A percentile compares a stretch with the other conserved stretches of the same genome.
phyloP scores from a whole-genome alignment of 345 rosid species.

The Corymbia maculata region DNA sequence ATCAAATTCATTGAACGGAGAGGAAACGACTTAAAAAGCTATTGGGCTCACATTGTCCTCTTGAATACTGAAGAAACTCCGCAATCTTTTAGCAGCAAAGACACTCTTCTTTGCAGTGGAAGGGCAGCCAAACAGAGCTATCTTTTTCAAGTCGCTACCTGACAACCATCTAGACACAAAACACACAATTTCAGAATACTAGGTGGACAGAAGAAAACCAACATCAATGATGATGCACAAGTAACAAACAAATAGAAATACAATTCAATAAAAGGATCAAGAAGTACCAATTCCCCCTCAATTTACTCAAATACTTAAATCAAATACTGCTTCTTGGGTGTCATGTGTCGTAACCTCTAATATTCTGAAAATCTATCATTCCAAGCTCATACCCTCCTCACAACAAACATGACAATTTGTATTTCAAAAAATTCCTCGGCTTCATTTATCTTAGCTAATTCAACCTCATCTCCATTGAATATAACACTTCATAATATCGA shows the following conservation, averaged over 20 bases:
- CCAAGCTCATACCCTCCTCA: background rate
- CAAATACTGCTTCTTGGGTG: background rate
- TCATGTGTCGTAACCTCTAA: background rate
- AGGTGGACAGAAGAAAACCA: background rate
- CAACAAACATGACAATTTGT: background rate
- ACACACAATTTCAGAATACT: background rate
- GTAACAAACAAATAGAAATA: background rate
- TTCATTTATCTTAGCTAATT: background rate
- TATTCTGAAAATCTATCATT: background rate
- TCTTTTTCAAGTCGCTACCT: slow-evolving; percentile 53
- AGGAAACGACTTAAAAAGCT: background rate
- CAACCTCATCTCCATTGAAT: background rate
- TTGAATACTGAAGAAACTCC: slow-evolving; percentile 45
- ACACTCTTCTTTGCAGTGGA: slow-evolving; percentile 29
- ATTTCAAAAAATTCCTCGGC: background rate
- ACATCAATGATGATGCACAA: background rate
- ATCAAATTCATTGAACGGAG: background rate
- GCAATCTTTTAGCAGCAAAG: slow-evolving; percentile 67
- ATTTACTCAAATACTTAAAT: background rate
- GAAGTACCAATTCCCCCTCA: background rate
- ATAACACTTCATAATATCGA: background rate
- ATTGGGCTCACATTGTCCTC: slow-evolving; percentile 55
- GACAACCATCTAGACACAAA: slow-evolving; percentile 64
- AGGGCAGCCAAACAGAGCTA: slow-evolving; percentile 72
- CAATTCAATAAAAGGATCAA: background rate